Evolutionary conservation across 2,329 filamentous ascomycete genomes (phyloP), one percentile per base, ranked within the genome.

Genomic region (Xylaria sp.): DNA sequence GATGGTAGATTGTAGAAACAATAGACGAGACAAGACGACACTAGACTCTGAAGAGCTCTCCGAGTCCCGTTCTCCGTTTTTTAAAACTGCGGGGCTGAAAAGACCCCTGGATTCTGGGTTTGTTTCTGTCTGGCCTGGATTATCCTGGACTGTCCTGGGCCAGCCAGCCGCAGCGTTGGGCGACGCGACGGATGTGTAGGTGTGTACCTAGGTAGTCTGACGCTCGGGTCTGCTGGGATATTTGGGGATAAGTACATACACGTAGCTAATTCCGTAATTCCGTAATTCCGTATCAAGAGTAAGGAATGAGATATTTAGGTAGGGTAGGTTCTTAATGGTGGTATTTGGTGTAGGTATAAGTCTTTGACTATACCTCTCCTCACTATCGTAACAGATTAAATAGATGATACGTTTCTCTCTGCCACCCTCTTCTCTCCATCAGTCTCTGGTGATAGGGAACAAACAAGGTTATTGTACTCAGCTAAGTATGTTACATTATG

Each of bases 71-170:
- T 38, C 17, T 40, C 33, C 49, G 35, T 51, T 59, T 38, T 9
- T 9, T 9, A 31, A 19, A 31, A 38, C 37, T 59, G 55, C 60
- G 60, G 60, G 60, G 55, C 60, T 59, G 4, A 9, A 31, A 25
- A 49, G 47, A 53, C 59, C 59, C 58, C 59, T 57, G 49, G 35
- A 19, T 17, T 45, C 14, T 14, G 8, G 3, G 35, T 15, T 37
- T 37, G 35, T n/a, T n/a, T n/a, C n/a, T n/a, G n/a, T n/a, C n/a
- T n/a, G n/a, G n/a, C n/a, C n/a, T n/a, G n/a, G n/a, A n/a, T n/a
- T n/a, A n/a, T n/a, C n/a, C n/a, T n/a, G n/a, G n/a, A n/a, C n/a
- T n/a, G n/a, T n/a, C n/a, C n/a, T n/a, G n/a, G n/a, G n/a, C n/a
- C n/a, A n/a, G n/a, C n/a, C n/a, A n/a, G n/a, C n/a, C n/a, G n/a